These are phyloP conservation scores for Pseudogymnoascus sp. DNA, from an alignment of 2,329 filamentous ascomycete species.

Conservation along the genomic window DNA sequence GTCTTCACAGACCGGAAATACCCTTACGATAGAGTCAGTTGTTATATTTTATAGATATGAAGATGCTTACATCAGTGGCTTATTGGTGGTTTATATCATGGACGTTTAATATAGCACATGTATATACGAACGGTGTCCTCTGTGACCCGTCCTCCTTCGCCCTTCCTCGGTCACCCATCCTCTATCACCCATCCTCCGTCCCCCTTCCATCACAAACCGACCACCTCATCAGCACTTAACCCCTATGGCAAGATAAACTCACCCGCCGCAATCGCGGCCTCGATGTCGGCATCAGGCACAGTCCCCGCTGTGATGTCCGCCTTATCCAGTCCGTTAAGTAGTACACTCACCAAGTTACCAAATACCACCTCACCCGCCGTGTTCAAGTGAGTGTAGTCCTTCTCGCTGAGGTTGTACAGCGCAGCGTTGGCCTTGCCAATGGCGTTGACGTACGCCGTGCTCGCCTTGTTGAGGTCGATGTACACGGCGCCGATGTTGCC, in stretches of 20 bases:
- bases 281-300: conserved; percentile 13
- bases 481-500: conserved; percentile 23
- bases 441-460: conserved; percentile 35
- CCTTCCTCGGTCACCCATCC: too few relatives aligned
- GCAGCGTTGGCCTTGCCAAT: conserved; percentile 35
- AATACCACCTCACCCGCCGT: conserved; percentile 36
- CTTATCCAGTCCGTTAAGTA: conserved; percentile 21
- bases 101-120: neutral
- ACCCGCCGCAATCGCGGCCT: conserved; percentile 13
- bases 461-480: conserved; percentile 38
- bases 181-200: too few relatives aligned
- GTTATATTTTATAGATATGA: neutral
- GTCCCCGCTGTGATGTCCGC: conserved; percentile 9
- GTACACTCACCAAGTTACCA: conserved; percentile 36
- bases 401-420: conserved; percentile 33
- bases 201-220: neutral
- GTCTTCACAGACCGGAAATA: neutral
- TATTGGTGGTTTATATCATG: neutral
- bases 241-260: conserved; percentile 12
- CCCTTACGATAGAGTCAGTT: neutral
- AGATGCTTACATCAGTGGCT: neutral
- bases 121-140: neutral
- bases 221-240: neutral
- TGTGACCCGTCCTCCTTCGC: too few relatives aligned
- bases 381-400: conserved; percentile 43